phyloP scores from a whole-genome alignment of 441 rosid species.

The Biscutella auriculata region DNA sequence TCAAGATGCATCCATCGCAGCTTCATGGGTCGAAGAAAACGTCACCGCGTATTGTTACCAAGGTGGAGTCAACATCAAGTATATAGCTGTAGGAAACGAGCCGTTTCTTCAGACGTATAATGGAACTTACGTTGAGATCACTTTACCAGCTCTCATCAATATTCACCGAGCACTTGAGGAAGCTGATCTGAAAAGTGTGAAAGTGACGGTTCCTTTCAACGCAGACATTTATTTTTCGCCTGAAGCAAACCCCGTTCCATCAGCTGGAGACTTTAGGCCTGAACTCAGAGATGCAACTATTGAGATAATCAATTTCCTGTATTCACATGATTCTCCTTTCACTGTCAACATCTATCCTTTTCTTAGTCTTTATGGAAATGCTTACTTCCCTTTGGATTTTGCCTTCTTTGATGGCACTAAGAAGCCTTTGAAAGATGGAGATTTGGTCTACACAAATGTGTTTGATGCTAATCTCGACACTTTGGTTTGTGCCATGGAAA shows the following conservation, averaged over 20 bases:
- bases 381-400: constrained; percentile 36
- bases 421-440: constrained; percentile 33
- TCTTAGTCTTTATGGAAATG: constrained; percentile 41
- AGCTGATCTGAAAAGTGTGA: constrained; percentile 26
- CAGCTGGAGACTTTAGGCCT: constrained; percentile 43
- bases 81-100: constrained; percentile 56
- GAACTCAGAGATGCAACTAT: constrained; percentile 31
- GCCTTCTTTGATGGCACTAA: constrained; percentile 49
- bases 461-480: constrained; percentile 53
- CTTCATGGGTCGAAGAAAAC: constrained; percentile 44
- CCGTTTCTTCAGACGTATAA: constrained; percentile 48
- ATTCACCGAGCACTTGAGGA: constrained; percentile 37
- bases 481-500: constrained; percentile 29
- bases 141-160: constrained; percentile 44
- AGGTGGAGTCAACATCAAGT: constrained; percentile 54
- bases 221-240: constrained; percentile 47
- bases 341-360: constrained; percentile 52
- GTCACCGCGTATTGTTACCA: constrained; percentile 31
- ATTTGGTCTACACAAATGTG: constrained; percentile 32
- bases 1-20: constrained; percentile 27
- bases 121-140: constrained; percentile 27
- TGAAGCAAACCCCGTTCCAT: constrained; percentile 34
- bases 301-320: constrained; percentile 36
- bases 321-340: constrained; percentile 36
- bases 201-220: constrained; percentile 42